Percentiles rank a stretch among this genome's conserved stretches.
Conservation (phyloP, 2,329 filamentous ascomycete genomes). For the Mariannaea elegans region DNA sequence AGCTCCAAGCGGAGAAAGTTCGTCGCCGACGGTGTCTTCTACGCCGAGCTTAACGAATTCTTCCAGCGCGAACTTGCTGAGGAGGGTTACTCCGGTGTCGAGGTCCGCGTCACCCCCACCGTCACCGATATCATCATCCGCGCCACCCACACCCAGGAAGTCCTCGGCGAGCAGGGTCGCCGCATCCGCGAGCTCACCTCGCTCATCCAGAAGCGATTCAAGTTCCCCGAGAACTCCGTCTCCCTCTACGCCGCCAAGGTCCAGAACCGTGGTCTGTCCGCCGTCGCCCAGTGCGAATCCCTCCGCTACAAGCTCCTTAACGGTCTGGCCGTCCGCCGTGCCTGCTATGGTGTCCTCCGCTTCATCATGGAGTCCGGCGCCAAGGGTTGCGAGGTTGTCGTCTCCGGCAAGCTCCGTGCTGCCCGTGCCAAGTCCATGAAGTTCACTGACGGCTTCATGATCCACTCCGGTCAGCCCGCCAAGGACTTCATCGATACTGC, state of each 20-base stretch:
- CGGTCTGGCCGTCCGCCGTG: constrained; percentile 96
- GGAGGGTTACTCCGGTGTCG: constrained; percentile 99
- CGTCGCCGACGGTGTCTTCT: constrained; percentile 99
- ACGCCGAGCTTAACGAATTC: constrained; percentile 99
- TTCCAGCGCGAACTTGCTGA: constrained; percentile 99
- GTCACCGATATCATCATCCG: constrained; percentile 99
- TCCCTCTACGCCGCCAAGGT: constrained; percentile 99
- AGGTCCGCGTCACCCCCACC: constrained; percentile 99
- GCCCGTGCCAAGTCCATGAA: constrained; percentile 99
- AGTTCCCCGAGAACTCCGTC: constrained; percentile 99
- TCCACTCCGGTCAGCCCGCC: constrained; percentile 99
- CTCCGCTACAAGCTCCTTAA: constrained; percentile 99
- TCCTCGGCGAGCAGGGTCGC: constrained; percentile 99
- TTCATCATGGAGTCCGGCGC: constrained; percentile 99
- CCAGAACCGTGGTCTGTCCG: constrained; percentile 99
- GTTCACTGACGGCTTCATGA: constrained; percentile 99
- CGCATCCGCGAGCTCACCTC: constrained; percentile 99
- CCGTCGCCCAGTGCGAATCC: constrained; percentile 99
- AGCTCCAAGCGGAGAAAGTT: constrained; percentile 95
- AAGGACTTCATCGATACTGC: constrained; percentile 99
- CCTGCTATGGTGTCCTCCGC: constrained; percentile 99
- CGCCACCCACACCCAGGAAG: constrained; percentile 99
- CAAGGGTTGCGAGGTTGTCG: constrained; percentile 99
- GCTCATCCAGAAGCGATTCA: constrained; percentile 99
- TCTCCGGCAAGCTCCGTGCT: constrained; percentile 98